Evolutionary conservation across 805 yeast genomes (phyloP).

Genomic region (Wickerhamia fluorescens): DNA sequence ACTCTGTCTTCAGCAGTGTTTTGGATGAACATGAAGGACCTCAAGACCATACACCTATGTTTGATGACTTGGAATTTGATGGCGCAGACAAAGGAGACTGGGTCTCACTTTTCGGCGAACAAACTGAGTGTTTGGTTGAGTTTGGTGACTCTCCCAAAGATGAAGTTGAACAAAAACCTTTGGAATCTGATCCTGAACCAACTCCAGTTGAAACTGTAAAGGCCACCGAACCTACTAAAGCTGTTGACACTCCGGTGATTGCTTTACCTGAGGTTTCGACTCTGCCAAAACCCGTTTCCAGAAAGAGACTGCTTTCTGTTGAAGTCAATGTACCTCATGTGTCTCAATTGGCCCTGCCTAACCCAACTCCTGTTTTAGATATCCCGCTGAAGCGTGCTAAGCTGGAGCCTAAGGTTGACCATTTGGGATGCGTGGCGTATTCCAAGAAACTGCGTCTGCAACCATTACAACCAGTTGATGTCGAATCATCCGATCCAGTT

Average conservation of each 20-base stretch:
- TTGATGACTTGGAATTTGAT: slow-evolving; percentile 46
- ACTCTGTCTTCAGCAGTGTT: slow-evolving; percentile 40
- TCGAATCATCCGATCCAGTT: slow-evolving; percentile 55
- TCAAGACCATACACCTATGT: slow-evolving; percentile 49
- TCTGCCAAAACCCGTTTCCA: slow-evolving; percentile 14
- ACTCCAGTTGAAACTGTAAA: neutral
- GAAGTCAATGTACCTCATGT: slow-evolving; percentile 2
- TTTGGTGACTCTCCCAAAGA: slow-evolving; percentile 4
- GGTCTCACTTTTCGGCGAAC: slow-evolving; percentile 50
- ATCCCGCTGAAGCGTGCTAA: slow-evolving; percentile 4
- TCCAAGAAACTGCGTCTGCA: slow-evolving; percentile 67
- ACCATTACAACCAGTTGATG: slow-evolving; percentile 66
- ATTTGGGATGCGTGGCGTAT: slow-evolving; percentile 69
- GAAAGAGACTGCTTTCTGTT: slow-evolving; percentile 5
- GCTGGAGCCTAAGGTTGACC: slow-evolving; percentile 43
- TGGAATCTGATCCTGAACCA: slow-evolving; percentile 4
- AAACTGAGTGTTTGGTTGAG: slow-evolving; percentile 2
- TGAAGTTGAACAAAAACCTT: slow-evolving; percentile 4
- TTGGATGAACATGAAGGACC: slow-evolving; percentile 27
- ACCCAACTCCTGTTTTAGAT: slow-evolving; percentile 27
- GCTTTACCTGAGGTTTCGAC: slow-evolving; percentile 21
- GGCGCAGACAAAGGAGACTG: slow-evolving; percentile 43
- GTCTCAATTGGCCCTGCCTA: slow-evolving; percentile 24
- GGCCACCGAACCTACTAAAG: slow-evolving; percentile 1
- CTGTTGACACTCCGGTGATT: slow-evolving; percentile 12